These are phyloP conservation scores for Babesia ovis DNA, from an alignment of 169 alveolate species.

Conservation along the genomic window DNA sequence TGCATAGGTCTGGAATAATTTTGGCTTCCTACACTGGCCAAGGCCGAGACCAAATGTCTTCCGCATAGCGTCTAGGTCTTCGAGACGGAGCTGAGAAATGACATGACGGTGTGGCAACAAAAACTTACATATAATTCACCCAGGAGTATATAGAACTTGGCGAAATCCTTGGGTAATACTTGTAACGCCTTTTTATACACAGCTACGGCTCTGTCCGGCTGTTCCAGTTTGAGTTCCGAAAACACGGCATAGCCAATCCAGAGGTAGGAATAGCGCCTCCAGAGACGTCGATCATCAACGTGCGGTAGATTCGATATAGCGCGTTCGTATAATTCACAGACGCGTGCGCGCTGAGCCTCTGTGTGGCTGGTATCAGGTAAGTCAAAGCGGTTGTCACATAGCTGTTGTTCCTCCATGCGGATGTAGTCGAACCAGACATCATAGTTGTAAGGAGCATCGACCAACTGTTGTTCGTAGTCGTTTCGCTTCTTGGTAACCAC, in stretches of 20 bases:
- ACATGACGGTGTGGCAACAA: slow-evolving; percentile 8
- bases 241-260: slow-evolving; percentile 94
- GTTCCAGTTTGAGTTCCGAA: slow-evolving; percentile 88
- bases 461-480: slow-evolving; percentile 76
- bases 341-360: slow-evolving; percentile 72
- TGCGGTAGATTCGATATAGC: slow-evolving; percentile 94
- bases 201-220: slow-evolving; percentile 83
- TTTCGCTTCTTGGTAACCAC: slow-evolving; percentile 80
- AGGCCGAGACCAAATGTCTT: slow-evolving; percentile 91
- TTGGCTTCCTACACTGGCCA: slow-evolving; percentile 89
- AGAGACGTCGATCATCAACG: slow-evolving; percentile 85
- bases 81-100: slow-evolving; percentile 72
- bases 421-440: slow-evolving; percentile 96
- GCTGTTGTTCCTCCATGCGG: slow-evolving; percentile 90
- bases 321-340: slow-evolving; percentile 87
- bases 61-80: slow-evolving; percentile 85
- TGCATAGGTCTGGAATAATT: slow-evolving; percentile 90
- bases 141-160: slow-evolving; percentile 89
- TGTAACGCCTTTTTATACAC: slow-evolving; percentile 87
- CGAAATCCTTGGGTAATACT: slow-evolving; percentile 89
- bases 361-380: not conserved
- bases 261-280: slow-evolving; percentile 92
- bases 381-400: slow-evolving; percentile 43
- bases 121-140: slow-evolving; percentile 82
- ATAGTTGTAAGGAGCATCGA: slow-evolving; percentile 87